These are phyloP conservation scores for Eucalyptus pauciflora DNA, from an alignment of 345 rosid species.

Conservation along the genomic window DNA sequence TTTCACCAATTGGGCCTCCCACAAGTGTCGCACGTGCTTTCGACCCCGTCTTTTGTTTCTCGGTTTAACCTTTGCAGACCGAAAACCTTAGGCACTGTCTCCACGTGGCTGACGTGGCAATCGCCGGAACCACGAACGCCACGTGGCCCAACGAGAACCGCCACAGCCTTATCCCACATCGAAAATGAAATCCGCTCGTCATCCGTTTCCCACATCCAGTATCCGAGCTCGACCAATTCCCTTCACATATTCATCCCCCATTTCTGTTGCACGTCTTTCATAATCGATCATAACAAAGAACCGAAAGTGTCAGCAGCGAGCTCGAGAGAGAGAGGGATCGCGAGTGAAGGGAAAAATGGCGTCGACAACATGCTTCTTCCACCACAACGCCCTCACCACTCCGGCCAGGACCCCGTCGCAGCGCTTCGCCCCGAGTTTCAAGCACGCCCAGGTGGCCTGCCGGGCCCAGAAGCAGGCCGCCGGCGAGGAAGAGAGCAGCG, in stretches of 20 bases:
- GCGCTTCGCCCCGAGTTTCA: constrained; percentile 22
- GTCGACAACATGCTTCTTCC: constrained; percentile 57
- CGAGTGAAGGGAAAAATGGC: constrained; percentile 26
- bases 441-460: constrained; percentile 46
- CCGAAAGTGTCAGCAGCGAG: background rate
- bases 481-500: background rate
- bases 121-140: background rate
- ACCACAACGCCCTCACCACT: constrained; percentile 46
- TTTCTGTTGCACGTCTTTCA: background rate
- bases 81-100: background rate
- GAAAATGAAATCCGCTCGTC: constrained; percentile 16
- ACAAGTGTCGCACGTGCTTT: background rate
- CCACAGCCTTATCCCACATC: constrained; percentile 52
- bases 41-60: background rate
- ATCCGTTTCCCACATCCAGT: constrained; percentile 1
- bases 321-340: background rate
- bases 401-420: constrained; percentile 24
- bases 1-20: background rate
- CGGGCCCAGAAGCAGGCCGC: constrained; percentile 50
- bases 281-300: background rate
- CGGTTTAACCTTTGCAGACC: too few species aligned
- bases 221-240: constrained; percentile 42
- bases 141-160: constrained; percentile 17
- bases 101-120: background rate
- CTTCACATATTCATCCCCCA: constrained; percentile 2